Conservation (phyloP, 805 yeast genomes). For the Candida xiaguanensis region DNA sequence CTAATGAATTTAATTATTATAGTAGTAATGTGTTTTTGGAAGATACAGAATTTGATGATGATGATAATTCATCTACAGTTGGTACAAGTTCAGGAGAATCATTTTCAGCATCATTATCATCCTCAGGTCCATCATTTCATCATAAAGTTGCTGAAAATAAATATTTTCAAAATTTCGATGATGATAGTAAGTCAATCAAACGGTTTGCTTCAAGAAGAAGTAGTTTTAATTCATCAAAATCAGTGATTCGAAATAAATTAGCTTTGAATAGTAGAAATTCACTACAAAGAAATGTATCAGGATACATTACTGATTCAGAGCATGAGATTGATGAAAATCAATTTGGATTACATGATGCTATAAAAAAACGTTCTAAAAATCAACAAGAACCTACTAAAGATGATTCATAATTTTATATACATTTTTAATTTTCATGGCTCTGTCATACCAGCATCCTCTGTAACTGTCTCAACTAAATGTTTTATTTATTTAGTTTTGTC, state of each 20-base stretch:
- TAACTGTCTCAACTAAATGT: background rate
- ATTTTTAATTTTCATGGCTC: too few relatives aligned
- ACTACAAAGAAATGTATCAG: conserved; percentile 10
- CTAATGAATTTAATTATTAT: conserved; percentile 1
- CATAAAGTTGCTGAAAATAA: conserved; percentile 9
- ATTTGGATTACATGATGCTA: background rate
- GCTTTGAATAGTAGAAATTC: conserved; percentile 11
- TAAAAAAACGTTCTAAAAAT: background rate
- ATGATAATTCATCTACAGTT: background rate
- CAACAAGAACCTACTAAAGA: background rate
- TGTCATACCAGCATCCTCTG: too few relatives aligned
- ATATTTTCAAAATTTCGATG: conserved; percentile 6
- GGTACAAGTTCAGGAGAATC: background rate
- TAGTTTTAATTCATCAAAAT: conserved; percentile 12
- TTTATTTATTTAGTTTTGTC: conserved; percentile 37
- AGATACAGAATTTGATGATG: background rate
- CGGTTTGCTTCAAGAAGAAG: background rate
- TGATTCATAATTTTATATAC: too few relatives aligned
- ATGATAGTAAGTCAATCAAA: conserved; percentile 7
- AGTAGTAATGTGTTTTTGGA: background rate
- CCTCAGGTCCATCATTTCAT: conserved; percentile 7
- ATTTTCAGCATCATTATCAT: background rate
- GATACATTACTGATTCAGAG: conserved; percentile 14
- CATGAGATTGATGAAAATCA: conserved; percentile 10
- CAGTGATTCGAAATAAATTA: conserved; percentile 15